A percentile compares a stretch with the other conserved stretches of the same genome.
phyloP scores from a whole-genome alignment of 2,329 filamentous ascomycete species.

The Coniochaeta pulveracea region DNA sequence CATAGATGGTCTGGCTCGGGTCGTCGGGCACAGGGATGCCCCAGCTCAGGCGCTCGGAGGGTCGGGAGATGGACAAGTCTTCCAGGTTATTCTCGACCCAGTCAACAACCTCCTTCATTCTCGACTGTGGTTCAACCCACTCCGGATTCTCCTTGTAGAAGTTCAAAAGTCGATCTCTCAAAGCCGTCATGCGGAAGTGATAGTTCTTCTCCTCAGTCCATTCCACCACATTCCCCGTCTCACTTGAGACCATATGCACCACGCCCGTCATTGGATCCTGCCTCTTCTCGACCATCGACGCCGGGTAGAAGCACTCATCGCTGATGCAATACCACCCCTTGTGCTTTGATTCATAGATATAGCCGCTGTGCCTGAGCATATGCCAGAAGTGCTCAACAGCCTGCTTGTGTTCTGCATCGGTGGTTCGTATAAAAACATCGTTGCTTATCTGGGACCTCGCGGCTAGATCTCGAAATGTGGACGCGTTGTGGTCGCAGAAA shows the following conservation, averaged over 20 bases:
- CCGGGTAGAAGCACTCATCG: constrained; percentile 93
- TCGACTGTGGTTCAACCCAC: constrained; percentile 62
- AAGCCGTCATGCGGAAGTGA: constrained; percentile 80
- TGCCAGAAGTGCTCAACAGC: constrained; percentile 88
- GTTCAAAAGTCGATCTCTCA: constrained; percentile 65
- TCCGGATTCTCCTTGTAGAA: constrained; percentile 70
- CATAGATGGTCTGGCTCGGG: constrained; percentile 81
- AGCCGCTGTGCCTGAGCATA: constrained; percentile 61
- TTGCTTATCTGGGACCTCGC: constrained; percentile 57
- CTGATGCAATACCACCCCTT: constrained; percentile 95
- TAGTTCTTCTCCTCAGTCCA: constrained; percentile 93
- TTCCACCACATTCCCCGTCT: constrained; percentile 87
- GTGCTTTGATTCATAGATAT: constrained; percentile 77
- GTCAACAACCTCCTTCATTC: constrained; percentile 68
- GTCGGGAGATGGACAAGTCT: constrained; percentile 84
- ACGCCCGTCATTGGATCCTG: constrained; percentile 72
- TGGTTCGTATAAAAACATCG: constrained; percentile 88
- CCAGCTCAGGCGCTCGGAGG: constrained; percentile 68
- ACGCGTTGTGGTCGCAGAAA: constrained; percentile 80
- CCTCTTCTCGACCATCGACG: constrained; percentile 59
- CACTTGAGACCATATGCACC: constrained; percentile 70
- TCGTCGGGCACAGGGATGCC: constrained; percentile 84
- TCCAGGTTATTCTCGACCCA: constrained; percentile 69
- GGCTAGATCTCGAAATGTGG: constrained; percentile 69
- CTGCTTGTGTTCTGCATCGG: constrained; percentile 67